Evolutionary conservation across 78 protist genomes (phyloP), one percentile per base, ranked within the genome.

Genomic region (Carpediemonas membranifera): DNA sequence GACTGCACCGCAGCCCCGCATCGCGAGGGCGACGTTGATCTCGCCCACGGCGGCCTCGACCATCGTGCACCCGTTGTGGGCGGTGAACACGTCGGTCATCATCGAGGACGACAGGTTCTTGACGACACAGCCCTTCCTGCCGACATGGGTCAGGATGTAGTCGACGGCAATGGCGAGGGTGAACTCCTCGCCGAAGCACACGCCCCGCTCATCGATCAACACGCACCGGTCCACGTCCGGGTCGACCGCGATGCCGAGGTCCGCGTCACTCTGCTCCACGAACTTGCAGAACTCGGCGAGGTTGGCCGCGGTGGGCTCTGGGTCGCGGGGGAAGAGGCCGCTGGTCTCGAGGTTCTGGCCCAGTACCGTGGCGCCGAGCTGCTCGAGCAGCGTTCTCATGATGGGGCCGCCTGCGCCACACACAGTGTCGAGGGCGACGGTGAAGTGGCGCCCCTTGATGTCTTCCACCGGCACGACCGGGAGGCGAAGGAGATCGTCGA

Each of bases 201-300:
- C 37, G 19, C 81, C 81, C 5, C 51, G 30, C 18, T 43, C 57
- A 47, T 57, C 66, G 11, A 76, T 43, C 11, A 76, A 11, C 3
- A 76, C 81, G 54, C 72, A 68, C 2, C 81, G 7, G 16, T 76
- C 81, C 18, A 68, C 81, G 13, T 76, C 81, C 14, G 81, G 81
- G 66, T 76, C 81, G 37, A 71, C 68, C 16, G 81, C 81, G 21
- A 76, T 69, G 24, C 77, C 77, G 1, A 76, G 1, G 24, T 76
- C 81, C 27, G 60, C 37, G 25, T 3, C 34, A 24, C 39, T 47
- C 9, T 1, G 9, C 11, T 18, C 13, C 21, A 76, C 81, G 15
- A 30, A 5, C 31, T 67, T 34, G n/a, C 73, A 70, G 19, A 76
- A 2, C 2, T 55, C 58, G 31, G 21, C 27, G 2, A 76, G 56